These are phyloP conservation scores for Botrytis paeoniae DNA, from an alignment of 2,329 filamentous ascomycete species.

Conservation along the genomic window DNA sequence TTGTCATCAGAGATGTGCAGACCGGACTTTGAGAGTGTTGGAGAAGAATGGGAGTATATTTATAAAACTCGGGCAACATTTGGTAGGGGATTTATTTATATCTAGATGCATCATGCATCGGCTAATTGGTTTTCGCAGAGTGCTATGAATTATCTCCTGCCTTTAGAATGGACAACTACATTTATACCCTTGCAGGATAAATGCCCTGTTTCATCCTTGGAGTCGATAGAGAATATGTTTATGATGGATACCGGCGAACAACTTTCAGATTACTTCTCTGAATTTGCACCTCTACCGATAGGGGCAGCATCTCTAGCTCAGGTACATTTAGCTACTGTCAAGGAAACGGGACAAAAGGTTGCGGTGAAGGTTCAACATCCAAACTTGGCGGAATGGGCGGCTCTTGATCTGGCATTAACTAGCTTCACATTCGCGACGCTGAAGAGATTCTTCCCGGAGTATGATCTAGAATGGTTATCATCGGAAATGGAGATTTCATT, in stretches of 20 bases:
- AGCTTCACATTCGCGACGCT: constrained; percentile 84
- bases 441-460: constrained; percentile 93
- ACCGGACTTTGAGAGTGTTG: constrained; percentile 78
- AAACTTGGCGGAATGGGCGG: constrained; percentile 81
- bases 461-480: constrained; percentile 94
- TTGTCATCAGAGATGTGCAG: constrained; percentile 90
- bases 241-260: constrained; percentile 74
- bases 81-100: constrained; percentile 49
- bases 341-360: constrained; percentile 78
- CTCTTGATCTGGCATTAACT: constrained; percentile 82
- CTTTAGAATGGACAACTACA: constrained; percentile 87
- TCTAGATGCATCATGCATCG: background rate
- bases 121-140: constrained; percentile 50
- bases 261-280: constrained; percentile 79
- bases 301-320: constrained; percentile 93
- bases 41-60: constrained; percentile 98
- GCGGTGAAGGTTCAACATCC: constrained; percentile 98
- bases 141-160: constrained; percentile 92
- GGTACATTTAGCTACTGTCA: constrained; percentile 83
- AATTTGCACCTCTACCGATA: constrained; percentile 77
- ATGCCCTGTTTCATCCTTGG: constrained; percentile 87
- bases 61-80: constrained; percentile 93
- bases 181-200: constrained; percentile 95
- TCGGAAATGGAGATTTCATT: constrained; percentile 89
- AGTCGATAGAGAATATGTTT: constrained; percentile 86